phyloP scores from a whole-genome alignment of 1,139 yeast genomes.

The Suhomyces kunorum region DNA sequence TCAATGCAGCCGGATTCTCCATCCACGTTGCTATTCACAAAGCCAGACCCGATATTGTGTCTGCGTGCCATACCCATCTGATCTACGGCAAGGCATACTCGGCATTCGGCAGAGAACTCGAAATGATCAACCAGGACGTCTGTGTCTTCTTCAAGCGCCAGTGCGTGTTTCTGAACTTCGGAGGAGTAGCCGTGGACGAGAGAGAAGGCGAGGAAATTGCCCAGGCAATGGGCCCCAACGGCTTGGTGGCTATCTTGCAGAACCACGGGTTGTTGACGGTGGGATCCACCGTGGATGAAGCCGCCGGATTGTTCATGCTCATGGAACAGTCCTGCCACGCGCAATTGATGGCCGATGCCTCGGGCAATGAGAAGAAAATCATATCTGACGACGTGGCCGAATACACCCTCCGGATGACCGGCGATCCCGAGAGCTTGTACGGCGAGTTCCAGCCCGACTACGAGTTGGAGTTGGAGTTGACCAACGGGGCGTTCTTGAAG shows the following conservation, averaged over 20 bases:
- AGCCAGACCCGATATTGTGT: slow-evolving; percentile 76
- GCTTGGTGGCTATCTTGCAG: slow-evolving; percentile 65
- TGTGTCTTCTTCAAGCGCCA: slow-evolving; percentile 69
- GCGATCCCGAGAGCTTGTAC: slow-evolving; percentile 69
- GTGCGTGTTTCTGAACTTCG: slow-evolving; percentile 66
- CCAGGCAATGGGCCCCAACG: slow-evolving; percentile 57
- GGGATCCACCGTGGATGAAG: slow-evolving; percentile 79
- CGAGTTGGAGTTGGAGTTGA: slow-evolving; percentile 36
- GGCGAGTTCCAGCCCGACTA: slow-evolving; percentile 74
- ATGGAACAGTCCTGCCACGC: slow-evolving; percentile 66
- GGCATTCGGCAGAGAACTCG: slow-evolving; percentile 67
- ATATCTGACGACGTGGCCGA: slow-evolving; percentile 70
- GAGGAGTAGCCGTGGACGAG: slow-evolving; percentile 78
- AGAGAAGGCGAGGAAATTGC: slow-evolving; percentile 73
- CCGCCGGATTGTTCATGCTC: slow-evolving; percentile 69
- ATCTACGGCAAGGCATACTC: slow-evolving; percentile 75
- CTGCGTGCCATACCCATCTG: slow-evolving; percentile 83
- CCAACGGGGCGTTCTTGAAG: slow-evolving; percentile 21
- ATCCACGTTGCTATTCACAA: slow-evolving; percentile 77
- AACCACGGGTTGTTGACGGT: slow-evolving; percentile 81
- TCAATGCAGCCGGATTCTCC: slow-evolving; percentile 79
- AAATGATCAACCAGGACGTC: slow-evolving; percentile 79
- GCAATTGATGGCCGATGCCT: slow-evolving; percentile 67
- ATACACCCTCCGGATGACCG: slow-evolving; percentile 60
- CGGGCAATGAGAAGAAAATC: slow-evolving; percentile 31